Percentiles rank a stretch among this genome's conserved stretches.
phyloP scores from a whole-genome alignment of 129 eudicot genomes.

The Gnaphalium uliginosum region DNA sequence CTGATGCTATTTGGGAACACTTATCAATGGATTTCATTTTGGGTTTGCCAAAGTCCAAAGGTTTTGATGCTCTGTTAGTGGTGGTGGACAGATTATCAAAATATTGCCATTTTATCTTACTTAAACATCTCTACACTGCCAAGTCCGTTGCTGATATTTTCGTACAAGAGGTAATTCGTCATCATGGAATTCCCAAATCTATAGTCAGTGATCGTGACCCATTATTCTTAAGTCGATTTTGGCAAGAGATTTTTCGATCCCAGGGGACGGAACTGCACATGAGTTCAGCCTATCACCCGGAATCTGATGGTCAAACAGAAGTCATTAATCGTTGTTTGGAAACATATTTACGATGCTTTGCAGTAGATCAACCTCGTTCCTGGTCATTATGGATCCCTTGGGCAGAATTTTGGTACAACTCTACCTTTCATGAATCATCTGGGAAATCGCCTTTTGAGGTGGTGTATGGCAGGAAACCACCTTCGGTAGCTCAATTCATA shows the following conservation, averaged over 20 bases:
- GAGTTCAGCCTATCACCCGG: not conserved
- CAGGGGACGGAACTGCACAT: too few species aligned
- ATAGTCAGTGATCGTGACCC: not conserved
- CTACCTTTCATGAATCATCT: not conserved
- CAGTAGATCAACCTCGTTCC: not conserved
- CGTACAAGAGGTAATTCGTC: not conserved
- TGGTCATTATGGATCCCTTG: not conserved
- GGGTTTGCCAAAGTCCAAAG: not conserved
- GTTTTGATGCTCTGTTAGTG: not conserved
- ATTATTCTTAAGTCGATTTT: not conserved
- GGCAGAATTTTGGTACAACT: conserved; percentile 11
- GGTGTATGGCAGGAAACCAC: not conserved
- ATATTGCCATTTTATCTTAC: not conserved
- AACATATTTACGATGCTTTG: not conserved
- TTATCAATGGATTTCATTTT: not conserved
- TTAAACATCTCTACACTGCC: not conserved
- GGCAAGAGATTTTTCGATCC: not conserved
- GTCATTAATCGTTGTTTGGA: not conserved
- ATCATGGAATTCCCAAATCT: not conserved
- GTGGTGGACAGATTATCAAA: not conserved
- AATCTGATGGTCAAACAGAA: not conserved
- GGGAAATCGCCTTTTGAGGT: not conserved
- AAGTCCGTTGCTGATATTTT: not conserved
- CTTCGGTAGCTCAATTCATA: not conserved
- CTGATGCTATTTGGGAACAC: not conserved